These are phyloP conservation scores for Talaromyces verruculosus DNA, from an alignment of 2,329 filamentous ascomycete species.

Conservation along the genomic window DNA sequence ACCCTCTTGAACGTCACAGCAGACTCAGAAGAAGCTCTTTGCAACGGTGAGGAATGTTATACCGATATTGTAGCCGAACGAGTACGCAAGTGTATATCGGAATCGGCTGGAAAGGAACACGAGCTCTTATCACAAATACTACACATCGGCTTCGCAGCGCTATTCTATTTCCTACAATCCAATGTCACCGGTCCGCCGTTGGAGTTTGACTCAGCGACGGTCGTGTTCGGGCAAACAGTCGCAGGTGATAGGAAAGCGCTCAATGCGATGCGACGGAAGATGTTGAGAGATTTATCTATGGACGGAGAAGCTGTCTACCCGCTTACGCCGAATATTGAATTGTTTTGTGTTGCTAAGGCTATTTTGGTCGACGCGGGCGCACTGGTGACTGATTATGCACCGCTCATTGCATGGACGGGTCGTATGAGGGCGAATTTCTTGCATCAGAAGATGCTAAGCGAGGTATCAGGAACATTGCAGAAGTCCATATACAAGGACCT, in stretches of 20 bases:
- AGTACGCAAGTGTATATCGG: slow-evolving; percentile 28
- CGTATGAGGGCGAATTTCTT: slow-evolving; percentile 71
- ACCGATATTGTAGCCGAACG: slow-evolving; percentile 40
- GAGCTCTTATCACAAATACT: slow-evolving; percentile 42
- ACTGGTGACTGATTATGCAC: slow-evolving; percentile 40
- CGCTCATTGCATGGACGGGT: slow-evolving; percentile 56
- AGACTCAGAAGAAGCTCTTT: slow-evolving; percentile 27
- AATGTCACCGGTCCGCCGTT: slow-evolving; percentile 86
- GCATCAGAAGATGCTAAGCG: slow-evolving; percentile 66
- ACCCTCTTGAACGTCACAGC: slow-evolving; percentile 37
- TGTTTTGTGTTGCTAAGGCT: slow-evolving; percentile 74
- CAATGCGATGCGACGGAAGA: slow-evolving; percentile 53
- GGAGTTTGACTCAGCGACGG: slow-evolving; percentile 53
- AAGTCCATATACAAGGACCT: slow-evolving; percentile 61
- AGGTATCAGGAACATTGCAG: slow-evolving; percentile 61
- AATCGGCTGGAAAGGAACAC: slow-evolving; percentile 20
- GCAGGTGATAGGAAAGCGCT: slow-evolving; percentile 42
- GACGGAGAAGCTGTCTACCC: slow-evolving; percentile 87
- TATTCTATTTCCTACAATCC: slow-evolving; percentile 78
- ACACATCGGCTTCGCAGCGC: slow-evolving; percentile 64
- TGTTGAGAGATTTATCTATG: slow-evolving; percentile 68
- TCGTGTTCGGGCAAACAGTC: slow-evolving; percentile 43
- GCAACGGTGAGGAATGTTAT: slow-evolving; percentile 37
- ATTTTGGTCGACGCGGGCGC: slow-evolving; percentile 53
- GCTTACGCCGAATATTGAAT: slow-evolving; percentile 77